Evolutionary conservation across 2,329 filamentous ascomycete species (phyloP), one percentile per base, ranked within the genome.

Genomic region (Colletotrichum sp.): DNA sequence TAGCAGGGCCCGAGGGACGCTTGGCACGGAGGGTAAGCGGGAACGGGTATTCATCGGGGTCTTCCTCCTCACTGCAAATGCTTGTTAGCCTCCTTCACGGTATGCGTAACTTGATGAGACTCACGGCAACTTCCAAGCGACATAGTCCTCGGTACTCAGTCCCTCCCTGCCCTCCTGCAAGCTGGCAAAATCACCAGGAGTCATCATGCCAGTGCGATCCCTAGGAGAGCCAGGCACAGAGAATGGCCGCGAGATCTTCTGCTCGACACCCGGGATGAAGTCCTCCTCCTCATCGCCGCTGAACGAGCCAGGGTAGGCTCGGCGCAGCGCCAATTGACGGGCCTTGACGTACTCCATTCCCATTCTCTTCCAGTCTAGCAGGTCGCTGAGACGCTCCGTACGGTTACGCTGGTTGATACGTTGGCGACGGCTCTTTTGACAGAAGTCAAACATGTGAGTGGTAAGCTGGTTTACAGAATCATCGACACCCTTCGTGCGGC

Each of bases 341-440:
- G 97, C 97, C 89, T 99, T 99, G 87, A 98, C 95, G 83, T 99
- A 99, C 86, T 99, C 97, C 93, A 99, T 94, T 26, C 97, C 97
- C 97, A 99, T 99, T 66, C 97, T 92, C 91, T 99, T 99, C 97
- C 97, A 99, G 87, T 99, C 97, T 55, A 99, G 90, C 76, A 99
- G 89, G 83, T 99, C 97, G 82, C 96, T 98, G 71, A 99, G 88
- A 64, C 97, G 93, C 88, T 99, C 97, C 0, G 97, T 99, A 71
- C 97, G 93, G 86, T 99, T 99, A 66, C 97, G 93, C 88, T 99
- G 97, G 90, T 99, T 99, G 90, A 99, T 99, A 67, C 97, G 95
- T 86, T 99, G 97, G 77, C 97, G 93, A 74, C 96, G 94, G 85
- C 95, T 98, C 92, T 99, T 99, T 83, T 91, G 91, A 77, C 94